These are phyloP conservation scores for Lentinus tigrinus DNA, from an alignment of 768 basidiomycete genomes.

Conservation along the genomic window DNA sequence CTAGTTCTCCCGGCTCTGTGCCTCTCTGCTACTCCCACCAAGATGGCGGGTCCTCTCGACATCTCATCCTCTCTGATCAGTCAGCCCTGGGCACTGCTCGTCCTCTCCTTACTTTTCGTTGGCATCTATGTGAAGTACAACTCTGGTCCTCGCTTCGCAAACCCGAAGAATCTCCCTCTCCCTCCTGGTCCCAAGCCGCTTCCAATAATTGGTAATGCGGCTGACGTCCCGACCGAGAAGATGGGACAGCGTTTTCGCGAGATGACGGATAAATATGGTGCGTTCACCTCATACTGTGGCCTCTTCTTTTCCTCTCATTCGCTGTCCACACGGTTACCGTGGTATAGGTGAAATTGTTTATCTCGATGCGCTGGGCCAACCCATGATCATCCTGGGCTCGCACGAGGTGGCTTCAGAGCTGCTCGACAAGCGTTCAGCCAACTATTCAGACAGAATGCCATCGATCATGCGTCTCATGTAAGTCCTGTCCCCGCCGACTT, in stretches of 20 bases:
- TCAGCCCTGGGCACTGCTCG: constrained; percentile 1
- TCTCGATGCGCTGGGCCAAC: constrained; percentile 17
- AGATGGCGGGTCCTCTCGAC: too few species aligned
- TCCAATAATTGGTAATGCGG: constrained; percentile 27
- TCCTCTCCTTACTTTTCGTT: constrained; percentile 3
- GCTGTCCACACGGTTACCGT: background rate
- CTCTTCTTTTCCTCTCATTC: too few species aligned
- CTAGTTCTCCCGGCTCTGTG: too few species aligned
- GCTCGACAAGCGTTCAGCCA: constrained; percentile 25
- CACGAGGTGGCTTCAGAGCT: constrained; percentile 22
- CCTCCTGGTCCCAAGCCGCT: constrained; percentile 27
- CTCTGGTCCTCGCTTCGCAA: background rate
- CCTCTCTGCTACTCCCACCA: too few species aligned
- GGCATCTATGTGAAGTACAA: background rate
- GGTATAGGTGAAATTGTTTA: constrained; percentile 21
- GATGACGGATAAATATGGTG: constrained; percentile 19
- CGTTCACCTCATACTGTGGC: background rate
- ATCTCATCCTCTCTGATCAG: background rate
- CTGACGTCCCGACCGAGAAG: constrained; percentile 17
- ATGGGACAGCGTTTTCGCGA: constrained; percentile 12
- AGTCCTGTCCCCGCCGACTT: background rate
- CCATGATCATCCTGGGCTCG: constrained; percentile 24
- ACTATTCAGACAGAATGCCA: constrained; percentile 24
- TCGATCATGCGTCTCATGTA: constrained; percentile 17
- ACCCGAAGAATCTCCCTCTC: background rate